Conservation (phyloP, 2,329 filamentous ascomycete species). For the Colletotrichum echinochloae region DNA sequence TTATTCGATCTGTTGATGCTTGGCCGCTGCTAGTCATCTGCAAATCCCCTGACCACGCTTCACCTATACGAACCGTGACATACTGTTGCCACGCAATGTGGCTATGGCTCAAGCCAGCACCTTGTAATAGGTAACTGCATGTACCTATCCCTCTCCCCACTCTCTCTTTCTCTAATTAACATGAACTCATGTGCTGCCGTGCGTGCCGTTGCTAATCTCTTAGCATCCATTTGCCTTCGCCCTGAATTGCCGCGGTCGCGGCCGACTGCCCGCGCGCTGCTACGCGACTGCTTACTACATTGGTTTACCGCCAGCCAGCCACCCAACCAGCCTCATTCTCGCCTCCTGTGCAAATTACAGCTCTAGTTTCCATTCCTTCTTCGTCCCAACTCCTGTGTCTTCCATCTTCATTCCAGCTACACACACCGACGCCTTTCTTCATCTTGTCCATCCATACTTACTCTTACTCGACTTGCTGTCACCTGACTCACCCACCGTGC, state of each 20-base stretch:
- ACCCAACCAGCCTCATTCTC: not conserved
- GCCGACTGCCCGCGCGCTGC: constrained; percentile 21
- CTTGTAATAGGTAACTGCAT: not conserved
- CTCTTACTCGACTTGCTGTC: not conserved
- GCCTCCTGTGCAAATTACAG: not conserved
- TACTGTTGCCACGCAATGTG: not conserved
- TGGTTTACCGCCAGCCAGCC: constrained; percentile 6
- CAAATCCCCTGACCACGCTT: not conserved
- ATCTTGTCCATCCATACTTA: not conserved
- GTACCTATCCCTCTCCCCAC: not conserved
- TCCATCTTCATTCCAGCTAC: not conserved
- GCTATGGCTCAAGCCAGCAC: not conserved
- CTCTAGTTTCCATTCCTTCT: not conserved
- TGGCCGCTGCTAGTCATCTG: not conserved
- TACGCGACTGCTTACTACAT: constrained; percentile 37
- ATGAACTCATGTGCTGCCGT: not conserved
- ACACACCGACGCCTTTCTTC: not conserved
- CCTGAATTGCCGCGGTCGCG: constrained; percentile 8
- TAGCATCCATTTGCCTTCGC: not conserved
- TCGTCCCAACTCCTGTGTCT: not conserved
- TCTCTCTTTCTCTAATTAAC: not conserved
- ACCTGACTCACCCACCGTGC: not conserved
- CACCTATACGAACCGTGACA: not conserved
- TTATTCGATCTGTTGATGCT: not conserved
- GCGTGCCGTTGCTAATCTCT: not conserved